Evolutionary conservation across 2,329 filamentous ascomycete species (phyloP), one percentile per base, ranked within the genome.

Genomic region (Colletotrichum gigasporum): DNA sequence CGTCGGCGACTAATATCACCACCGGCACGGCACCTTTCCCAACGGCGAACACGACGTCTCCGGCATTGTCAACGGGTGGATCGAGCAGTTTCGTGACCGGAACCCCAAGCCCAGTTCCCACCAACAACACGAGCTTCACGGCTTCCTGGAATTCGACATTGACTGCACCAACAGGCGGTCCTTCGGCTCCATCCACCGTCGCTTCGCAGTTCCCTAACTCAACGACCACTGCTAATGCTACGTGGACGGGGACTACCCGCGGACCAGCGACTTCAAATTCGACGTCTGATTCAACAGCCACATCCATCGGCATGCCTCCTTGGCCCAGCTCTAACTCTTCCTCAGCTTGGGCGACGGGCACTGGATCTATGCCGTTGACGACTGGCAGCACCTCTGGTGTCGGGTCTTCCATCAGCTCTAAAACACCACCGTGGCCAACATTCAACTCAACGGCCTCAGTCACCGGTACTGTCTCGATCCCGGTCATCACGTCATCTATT

Each of bases 401-500:
- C n/a, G 20, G 24, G 14, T 57, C 30, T 12, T 35, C 35, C 11
- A 28, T 20, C 16, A 41, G 16, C 5, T 11, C 26, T 4, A 8
- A 22, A 10, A 11, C 39, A 3, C 39, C 30, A 3, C 55, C 60
- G 5, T 63, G 60, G 60, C 30, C 55, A 5, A 11, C 54, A 11
- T 20, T 24, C 14, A 63, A 63, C 22, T 52, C 54, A n/a, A 65
- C 57, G 2, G 28, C 28, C 14, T 51, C 62, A 6, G 22, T 57
- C 9, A 34, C 56, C 3, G 55, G 61, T 11, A 64, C 61, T 5
- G 39, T 61, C 2, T 64, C 55, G 9, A 54, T 61, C 6, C 39
- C 61, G 11, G 20, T 48, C 2, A 48, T 54, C 14, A 53, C 55
- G 5, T 20, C 61, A 9, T 18, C 45, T 2, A 16, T 14, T 9